A percentile compares a stretch with the other conserved stretches of the same genome.
phyloP scores from a whole-genome alignment of 2,329 filamentous ascomycete species.

The Chaetomium olivaceum region DNA sequence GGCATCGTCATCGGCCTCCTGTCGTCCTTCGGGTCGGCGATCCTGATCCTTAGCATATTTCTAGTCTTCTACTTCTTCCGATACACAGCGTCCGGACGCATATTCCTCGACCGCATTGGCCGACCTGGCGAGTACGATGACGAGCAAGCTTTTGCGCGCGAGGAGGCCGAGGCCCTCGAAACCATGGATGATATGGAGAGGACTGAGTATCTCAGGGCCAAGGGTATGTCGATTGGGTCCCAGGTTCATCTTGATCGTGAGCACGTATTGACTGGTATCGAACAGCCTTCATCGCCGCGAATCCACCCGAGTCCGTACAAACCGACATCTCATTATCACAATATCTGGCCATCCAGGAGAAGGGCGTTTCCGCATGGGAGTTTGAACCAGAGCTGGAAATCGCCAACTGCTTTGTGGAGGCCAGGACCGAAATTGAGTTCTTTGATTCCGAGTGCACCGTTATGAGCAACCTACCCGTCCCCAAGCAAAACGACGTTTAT shows the following conservation, averaged over 20 bases:
- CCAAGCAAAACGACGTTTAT: slow-evolving; percentile 98
- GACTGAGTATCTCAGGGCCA: slow-evolving; percentile 89
- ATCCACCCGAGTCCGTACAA: slow-evolving; percentile 90
- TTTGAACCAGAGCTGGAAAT: slow-evolving; percentile 99
- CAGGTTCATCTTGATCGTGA: not conserved
- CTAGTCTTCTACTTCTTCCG: slow-evolving; percentile 89
- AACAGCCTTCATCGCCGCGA: slow-evolving; percentile 86
- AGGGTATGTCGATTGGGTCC: slow-evolving; percentile 61
- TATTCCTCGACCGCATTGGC: slow-evolving; percentile 89
- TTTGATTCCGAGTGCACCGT: slow-evolving; percentile 98
- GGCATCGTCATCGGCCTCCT: slow-evolving; percentile 94
- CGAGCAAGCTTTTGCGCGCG: slow-evolving; percentile 88
- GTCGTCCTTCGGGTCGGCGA: slow-evolving; percentile 89
- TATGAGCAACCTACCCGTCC: slow-evolving; percentile 92
- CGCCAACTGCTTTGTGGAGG: slow-evolving; percentile 98
- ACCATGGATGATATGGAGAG: slow-evolving; percentile 91
- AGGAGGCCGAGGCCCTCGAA: slow-evolving; percentile 93
- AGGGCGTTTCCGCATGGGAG: slow-evolving; percentile 99
- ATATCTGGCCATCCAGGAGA: slow-evolving; percentile 97
- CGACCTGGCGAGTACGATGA: slow-evolving; percentile 96
- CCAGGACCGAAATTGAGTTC: slow-evolving; percentile 94
- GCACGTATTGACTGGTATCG: slow-evolving; percentile 11
- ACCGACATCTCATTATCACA: slow-evolving; percentile 98
- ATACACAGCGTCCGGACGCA: slow-evolving; percentile 83
- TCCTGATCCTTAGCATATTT: slow-evolving; percentile 77